Evolutionary conservation across 2,329 filamentous ascomycete genomes (phyloP), one percentile per base, ranked within the genome.

Genomic region (Epichloe festucae): DNA sequence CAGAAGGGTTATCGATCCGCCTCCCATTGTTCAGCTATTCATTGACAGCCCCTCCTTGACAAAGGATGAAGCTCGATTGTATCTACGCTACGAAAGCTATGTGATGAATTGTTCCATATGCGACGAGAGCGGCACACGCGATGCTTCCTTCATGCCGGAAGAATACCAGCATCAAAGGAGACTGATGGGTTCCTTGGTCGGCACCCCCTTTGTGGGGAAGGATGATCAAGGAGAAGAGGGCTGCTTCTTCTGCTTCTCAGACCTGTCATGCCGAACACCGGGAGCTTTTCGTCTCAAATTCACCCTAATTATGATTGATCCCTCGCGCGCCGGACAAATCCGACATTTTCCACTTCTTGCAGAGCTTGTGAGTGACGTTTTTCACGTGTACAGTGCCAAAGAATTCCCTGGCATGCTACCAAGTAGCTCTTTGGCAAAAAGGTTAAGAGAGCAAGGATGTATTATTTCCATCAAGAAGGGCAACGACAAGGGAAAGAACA

Each of bases 401-500:
- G 87, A 91, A 62, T 93, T 93, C 54, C 85, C 86, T 0, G 87
- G 87, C 5, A 93, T 93, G 87, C 75, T 82, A 52, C 82, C 85
- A 1, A 89, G 85, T 64, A 89, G 85, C 27, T 73, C 77, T 17
- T 68, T 93, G 39, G 87, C 87, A 1, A 86, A 86, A 64, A 74
- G 78, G 35, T 70, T 93, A 52, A 87, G 88, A 65, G 75, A 85
- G 60, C 87, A 91, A 67, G 87, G 87, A 4, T 87, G 87, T 60
- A 81, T 89, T 48, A 89, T 93, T 55, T 87, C 87, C 38, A 87
- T 91, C 55, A 91, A 91, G 70, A 93, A 91, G 64, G 87, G 87
- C 14, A 89, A 87, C 57, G 84, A 89, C 53, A 82, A 79, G 65
- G 70, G 70, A 1, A 56, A 55, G 38, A 53, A 53, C 38, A 39